phyloP scores from a whole-genome alignment of 441 rosid genomes.

The Gossypium gossypioides region DNA sequence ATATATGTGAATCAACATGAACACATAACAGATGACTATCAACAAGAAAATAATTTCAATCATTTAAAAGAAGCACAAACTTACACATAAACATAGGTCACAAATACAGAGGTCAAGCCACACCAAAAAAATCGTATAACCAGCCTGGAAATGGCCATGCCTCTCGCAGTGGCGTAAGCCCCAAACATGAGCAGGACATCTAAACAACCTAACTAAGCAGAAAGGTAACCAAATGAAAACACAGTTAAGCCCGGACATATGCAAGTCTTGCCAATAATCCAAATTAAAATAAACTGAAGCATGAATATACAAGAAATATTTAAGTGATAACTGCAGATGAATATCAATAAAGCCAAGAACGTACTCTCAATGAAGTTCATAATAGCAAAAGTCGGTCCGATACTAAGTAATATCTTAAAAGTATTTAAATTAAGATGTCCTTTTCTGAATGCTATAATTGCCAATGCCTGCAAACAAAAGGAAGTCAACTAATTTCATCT shows the following conservation, averaged over 20 bases:
- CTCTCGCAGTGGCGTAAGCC: conserved; percentile 86
- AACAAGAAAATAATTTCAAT: background rate
- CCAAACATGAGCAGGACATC: conserved; percentile 95
- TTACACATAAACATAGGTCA: conserved; percentile 75
- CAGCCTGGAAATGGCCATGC: conserved; percentile 97
- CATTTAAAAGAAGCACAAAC: conserved; percentile 24
- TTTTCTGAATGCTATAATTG: conserved; percentile 77
- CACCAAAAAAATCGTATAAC: conserved; percentile 89
- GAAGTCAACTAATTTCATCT: conserved; percentile 8
- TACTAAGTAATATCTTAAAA: conserved; percentile 73
- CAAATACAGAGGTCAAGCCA: conserved; percentile 62
- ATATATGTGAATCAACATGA: background rate
- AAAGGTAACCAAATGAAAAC: conserved; percentile 18
- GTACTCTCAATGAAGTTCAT: conserved; percentile 91
- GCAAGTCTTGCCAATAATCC: background rate
- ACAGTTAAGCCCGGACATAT: background rate
- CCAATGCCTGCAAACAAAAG: conserved; percentile 52
- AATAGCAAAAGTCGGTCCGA: conserved; percentile 81
- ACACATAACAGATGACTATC: background rate
- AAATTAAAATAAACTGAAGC: conserved; percentile 8
- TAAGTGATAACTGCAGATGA: conserved; percentile 14
- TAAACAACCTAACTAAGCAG: conserved; percentile 51
- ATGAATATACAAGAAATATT: background rate
- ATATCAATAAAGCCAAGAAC: conserved; percentile 12
- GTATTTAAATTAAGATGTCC: conserved; percentile 55